Conservation (phyloP, 2,329 filamentous ascomycete genomes). For the Pseudonectria foliicola region DNA sequence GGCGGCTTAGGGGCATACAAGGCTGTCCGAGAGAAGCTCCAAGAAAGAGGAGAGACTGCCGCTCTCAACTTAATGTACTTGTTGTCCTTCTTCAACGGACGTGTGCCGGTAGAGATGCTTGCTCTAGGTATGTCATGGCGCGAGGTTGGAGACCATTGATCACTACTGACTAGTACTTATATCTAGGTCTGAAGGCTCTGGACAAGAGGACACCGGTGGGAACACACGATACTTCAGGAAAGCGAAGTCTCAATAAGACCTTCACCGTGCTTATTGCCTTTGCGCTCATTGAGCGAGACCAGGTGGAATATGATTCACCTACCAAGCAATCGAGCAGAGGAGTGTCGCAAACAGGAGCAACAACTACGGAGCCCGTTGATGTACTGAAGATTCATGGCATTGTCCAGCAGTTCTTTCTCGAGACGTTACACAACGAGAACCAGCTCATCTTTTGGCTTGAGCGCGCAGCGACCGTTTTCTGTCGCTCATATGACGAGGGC, state of each 20-base stretch:
- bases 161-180: neutral
- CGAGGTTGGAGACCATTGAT: neutral
- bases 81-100: slow-evolving; percentile 15
- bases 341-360: slow-evolving; percentile 4
- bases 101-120: slow-evolving; percentile 18
- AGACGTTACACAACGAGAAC: slow-evolving; percentile 11
- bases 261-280: slow-evolving; percentile 19
- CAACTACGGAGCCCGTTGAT: slow-evolving; percentile 12
- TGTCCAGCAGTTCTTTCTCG: slow-evolving; percentile 18
- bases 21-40: slow-evolving; percentile 13
- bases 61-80: slow-evolving; percentile 20
- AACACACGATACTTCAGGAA: slow-evolving; percentile 12
- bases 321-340: slow-evolving; percentile 6
- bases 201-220: slow-evolving; percentile 17
- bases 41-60: slow-evolving; percentile 16
- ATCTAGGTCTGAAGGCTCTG: slow-evolving; percentile 12
- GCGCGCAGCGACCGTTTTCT: slow-evolving; percentile 16
- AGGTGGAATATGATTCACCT: slow-evolving; percentile 16
- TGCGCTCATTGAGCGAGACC: slow-evolving; percentile 18
- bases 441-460: slow-evolving; percentile 18
- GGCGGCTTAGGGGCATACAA: slow-evolving; percentile 17
- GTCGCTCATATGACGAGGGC: slow-evolving; percentile 15
- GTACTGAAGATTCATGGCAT: slow-evolving; percentile 17
- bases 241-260: slow-evolving; percentile 18
- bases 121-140: slow-evolving; percentile 10